Evolutionary conservation across 495 filamentous ascomycete genomes (phyloP).

Genomic region (Aspergillus mulundensis): DNA sequence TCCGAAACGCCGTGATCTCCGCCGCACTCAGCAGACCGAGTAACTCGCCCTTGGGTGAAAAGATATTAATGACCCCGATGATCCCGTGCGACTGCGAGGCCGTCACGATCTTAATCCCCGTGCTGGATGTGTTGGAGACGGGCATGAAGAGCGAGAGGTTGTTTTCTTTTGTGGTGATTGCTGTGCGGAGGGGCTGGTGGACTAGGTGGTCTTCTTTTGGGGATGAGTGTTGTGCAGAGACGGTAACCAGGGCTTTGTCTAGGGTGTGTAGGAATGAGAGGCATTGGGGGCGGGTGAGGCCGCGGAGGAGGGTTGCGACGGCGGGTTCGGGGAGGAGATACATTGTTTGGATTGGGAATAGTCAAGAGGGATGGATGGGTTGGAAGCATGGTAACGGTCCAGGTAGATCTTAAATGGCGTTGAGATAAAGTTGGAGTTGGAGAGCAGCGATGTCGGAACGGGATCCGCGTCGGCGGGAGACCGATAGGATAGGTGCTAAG

Average conservation of each 20-base stretch:
- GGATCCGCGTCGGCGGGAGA: too few relatives aligned
- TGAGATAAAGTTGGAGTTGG: not conserved
- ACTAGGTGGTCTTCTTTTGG: constrained; percentile 28
- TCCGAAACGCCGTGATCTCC: constrained; percentile 89
- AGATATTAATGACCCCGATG: constrained; percentile 74
- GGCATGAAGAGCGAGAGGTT: constrained; percentile 91
- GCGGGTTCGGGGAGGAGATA: constrained; percentile 41
- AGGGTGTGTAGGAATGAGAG: constrained; percentile 31
- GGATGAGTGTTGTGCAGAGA: constrained; percentile 26
- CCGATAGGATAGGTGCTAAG: too few relatives aligned
- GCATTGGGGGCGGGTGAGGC: constrained; percentile 32
- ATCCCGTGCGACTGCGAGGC: constrained; percentile 34
- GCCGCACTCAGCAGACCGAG: constrained; percentile 78
- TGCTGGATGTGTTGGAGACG: constrained; percentile 53
- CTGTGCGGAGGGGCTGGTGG: constrained; percentile 74
- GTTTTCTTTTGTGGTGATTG: constrained; percentile 59
- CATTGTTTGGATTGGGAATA: constrained; percentile 19
- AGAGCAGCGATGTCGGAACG: constrained; percentile 11
- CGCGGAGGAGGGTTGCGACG: constrained; percentile 34
- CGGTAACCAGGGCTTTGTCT: constrained; percentile 26
- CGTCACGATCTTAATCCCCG: constrained; percentile 63
- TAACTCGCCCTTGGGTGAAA: constrained; percentile 62
- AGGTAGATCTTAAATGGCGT: not conserved
- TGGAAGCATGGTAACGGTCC: not conserved
- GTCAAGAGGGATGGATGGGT: too few relatives aligned